Evolutionary conservation across 495 filamentous ascomycete species (phyloP).

Genomic region (Aspergillus nanangensis): DNA sequence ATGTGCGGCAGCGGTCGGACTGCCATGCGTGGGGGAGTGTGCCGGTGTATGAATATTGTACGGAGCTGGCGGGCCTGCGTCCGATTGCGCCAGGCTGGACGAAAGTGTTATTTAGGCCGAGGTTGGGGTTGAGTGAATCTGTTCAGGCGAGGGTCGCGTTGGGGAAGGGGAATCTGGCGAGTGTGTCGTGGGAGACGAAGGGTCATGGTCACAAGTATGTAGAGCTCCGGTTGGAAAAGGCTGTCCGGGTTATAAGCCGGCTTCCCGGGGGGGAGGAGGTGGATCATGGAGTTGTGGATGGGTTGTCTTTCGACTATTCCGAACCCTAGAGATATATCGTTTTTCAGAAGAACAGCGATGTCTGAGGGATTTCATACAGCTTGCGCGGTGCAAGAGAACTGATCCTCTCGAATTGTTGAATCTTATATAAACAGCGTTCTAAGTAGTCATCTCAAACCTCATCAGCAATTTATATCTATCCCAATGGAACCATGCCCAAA

Average conservation of each 20-base stretch:
- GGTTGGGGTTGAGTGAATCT: conserved; percentile 14
- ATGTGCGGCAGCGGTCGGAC: conserved; percentile 33
- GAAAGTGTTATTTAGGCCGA: conserved; percentile 27
- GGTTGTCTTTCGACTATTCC: neutral
- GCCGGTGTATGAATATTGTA: conserved; percentile 36
- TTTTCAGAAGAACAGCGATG: too few relatives aligned
- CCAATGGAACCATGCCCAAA: neutral
- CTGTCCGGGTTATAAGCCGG: conserved; percentile 22
- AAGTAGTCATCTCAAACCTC: too few relatives aligned
- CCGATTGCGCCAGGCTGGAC: conserved; percentile 18
- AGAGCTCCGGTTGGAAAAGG: conserved; percentile 18
- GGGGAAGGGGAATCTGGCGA: conserved; percentile 22
- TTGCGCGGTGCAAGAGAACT: too few relatives aligned
- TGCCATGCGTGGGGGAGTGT: conserved; percentile 42
- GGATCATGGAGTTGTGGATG: conserved; percentile 22
- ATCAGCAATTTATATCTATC: neutral
- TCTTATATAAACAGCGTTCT: too few relatives aligned
- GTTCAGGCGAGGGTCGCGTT: neutral
- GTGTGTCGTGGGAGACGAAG: conserved; percentile 18
- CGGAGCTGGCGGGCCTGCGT: conserved; percentile 27
- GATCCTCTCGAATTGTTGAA: too few relatives aligned
- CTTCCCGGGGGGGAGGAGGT: conserved; percentile 14
- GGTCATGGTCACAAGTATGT: conserved; percentile 12
- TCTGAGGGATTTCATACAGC: too few relatives aligned
- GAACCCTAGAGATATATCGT: too few relatives aligned